These are phyloP conservation scores for Chiua virens DNA, from an alignment of 768 basidiomycete genomes.

Conservation along the genomic window DNA sequence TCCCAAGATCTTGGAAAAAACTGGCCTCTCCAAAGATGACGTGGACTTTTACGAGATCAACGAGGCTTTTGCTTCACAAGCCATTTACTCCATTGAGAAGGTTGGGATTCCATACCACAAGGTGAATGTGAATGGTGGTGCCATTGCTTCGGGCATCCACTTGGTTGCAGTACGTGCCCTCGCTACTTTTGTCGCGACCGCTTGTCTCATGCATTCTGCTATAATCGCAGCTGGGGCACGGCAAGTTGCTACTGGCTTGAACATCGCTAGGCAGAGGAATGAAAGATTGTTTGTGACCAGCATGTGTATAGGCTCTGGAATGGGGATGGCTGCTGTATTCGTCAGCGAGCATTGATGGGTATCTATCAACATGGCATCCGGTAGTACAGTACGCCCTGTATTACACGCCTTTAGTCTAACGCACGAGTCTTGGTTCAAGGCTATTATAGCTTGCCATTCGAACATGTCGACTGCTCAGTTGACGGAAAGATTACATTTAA, in stretches of 20 bases:
- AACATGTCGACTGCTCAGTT: too few species aligned
- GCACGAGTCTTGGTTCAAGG: neutral
- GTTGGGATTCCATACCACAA: constrained; percentile 72
- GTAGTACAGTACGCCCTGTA: neutral
- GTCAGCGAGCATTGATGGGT: constrained; percentile 71
- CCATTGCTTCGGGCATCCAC: constrained; percentile 90
- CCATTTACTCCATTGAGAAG: constrained; percentile 68
- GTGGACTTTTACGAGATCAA: constrained; percentile 93
- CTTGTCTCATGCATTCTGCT: constrained; percentile 3
- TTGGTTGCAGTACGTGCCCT: constrained; percentile 69
- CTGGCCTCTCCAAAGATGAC: constrained; percentile 65
- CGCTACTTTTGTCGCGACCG: constrained; percentile 1
- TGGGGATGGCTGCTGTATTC: constrained; percentile 89
- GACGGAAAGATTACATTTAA: too few species aligned
- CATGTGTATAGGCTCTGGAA: constrained; percentile 90
- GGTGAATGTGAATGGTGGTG: constrained; percentile 87
- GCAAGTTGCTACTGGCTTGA: constrained; percentile 83
- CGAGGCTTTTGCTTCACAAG: constrained; percentile 87
- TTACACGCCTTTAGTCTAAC: too few species aligned
- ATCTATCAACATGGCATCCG: neutral
- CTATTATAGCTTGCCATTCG: too few species aligned
- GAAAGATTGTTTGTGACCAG: constrained; percentile 81
- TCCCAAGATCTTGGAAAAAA: constrained; percentile 66
- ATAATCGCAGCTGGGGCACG: constrained; percentile 66
- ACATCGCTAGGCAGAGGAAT: constrained; percentile 74